Evolutionary conservation across 805 yeast species (phyloP), one percentile per base, ranked within the genome.

Genomic region (Starmerella stigmatis): DNA sequence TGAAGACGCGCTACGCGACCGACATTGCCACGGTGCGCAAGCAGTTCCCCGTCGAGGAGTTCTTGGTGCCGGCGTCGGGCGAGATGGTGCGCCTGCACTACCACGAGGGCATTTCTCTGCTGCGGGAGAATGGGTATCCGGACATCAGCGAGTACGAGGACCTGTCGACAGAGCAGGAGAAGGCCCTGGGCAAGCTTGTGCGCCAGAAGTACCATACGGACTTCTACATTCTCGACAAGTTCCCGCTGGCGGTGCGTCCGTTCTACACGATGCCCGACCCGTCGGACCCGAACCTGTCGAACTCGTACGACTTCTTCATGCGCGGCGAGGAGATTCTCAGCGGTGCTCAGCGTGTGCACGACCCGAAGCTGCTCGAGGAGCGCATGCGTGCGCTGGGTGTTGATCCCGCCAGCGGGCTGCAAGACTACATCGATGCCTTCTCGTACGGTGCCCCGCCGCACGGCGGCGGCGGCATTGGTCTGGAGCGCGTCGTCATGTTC

Each of bases 261-360:
- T 92, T 92, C 76, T 92, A 92, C 76, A 92, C 99, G 40, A 92
- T 92, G 98, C 97, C 98, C 51, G 96, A 86, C 64, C 74, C 97
- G 16, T 81, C 78, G 60, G 88, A 92, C 69, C 78, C 94, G 53
- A 74, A 81, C 57, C 88, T 88, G 71, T 88, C 97, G 53, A 92
- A 92, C 77, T 89, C 97, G 17, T 92, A 89, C 64, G 98, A 92
- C 71, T 92, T 92, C 80, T 92, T 92, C 76, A 92, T 92, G 98
- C 82, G 98, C 72, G 99, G 99, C 64, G 98, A 92, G 71, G 99
- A 92, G 70, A 92, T 92, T 59, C 71, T 92, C 57, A 86, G 96
- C n/a, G 99, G 99, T 60, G 99, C 98, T 47, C 99, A 92, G 72
- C 95, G 99, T 76, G 77, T 92, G 57, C 99, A 92, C 64, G 97